phyloP scores from a whole-genome alignment of 495 filamentous ascomycete genomes.

The Penicillium angulare region DNA sequence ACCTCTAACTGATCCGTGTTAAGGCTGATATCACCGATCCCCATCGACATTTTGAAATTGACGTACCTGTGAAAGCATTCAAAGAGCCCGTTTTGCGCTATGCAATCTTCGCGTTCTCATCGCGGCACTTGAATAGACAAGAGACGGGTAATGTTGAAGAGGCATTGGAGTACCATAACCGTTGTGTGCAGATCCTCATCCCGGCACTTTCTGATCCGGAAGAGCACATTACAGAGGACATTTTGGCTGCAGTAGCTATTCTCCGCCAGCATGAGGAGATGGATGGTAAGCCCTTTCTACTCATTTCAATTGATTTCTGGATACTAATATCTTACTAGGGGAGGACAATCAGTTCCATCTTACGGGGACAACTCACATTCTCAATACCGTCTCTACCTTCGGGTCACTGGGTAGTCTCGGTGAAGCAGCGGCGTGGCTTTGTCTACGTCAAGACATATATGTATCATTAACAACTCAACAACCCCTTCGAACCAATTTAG shows the following conservation, averaged over 20 bases:
- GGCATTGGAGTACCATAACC: conserved; percentile 29
- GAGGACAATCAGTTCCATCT: conserved; percentile 34
- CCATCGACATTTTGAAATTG: conserved; percentile 27
- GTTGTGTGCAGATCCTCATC: conserved; percentile 27
- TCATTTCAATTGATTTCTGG: not conserved
- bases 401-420: conserved; percentile 29
- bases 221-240: conserved; percentile 22
- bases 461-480: conserved; percentile 26
- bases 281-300: conserved; percentile 17
- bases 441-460: conserved; percentile 31
- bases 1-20: not conserved
- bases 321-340: conserved; percentile 6
- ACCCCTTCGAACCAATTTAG: conserved; percentile 22
- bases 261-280: conserved; percentile 33
- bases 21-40: conserved; percentile 34
- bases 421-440: conserved; percentile 34
- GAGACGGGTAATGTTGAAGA: conserved; percentile 14
- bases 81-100: conserved; percentile 24
- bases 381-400: conserved; percentile 28
- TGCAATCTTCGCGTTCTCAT: conserved; percentile 32
- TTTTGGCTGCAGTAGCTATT: conserved; percentile 30
- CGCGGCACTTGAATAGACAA: conserved; percentile 26
- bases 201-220: conserved; percentile 22
- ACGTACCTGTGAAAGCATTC: conserved; percentile 23
- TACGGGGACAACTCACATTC: conserved; percentile 27